Evolutionary conservation across 139 green algal species (phyloP), one percentile per base, ranked within the genome.

Genomic region (Coelastrella sp.): DNA sequence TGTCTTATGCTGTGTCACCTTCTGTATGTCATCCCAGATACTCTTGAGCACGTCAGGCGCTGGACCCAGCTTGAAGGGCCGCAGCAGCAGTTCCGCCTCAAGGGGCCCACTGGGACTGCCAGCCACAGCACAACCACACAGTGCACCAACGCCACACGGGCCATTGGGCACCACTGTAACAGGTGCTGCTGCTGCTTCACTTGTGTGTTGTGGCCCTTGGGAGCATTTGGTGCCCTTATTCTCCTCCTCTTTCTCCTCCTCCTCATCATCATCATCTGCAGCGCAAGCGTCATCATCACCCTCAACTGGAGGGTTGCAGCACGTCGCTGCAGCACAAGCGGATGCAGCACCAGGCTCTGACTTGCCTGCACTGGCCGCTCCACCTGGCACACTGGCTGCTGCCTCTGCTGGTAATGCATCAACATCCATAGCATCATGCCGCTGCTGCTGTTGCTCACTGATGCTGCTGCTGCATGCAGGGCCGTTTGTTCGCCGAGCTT

Each of bases 21-120:
- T 68, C 7, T 56, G 35, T 58, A 88, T 81, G 22, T 88, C 58
- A n/a, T 70, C 10, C 84, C 84, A 88, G 35, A 81, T 12, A 8
- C 6, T 15, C 49, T 88, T 66, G 7, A 88, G 68, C 84, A 8
- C 19, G 68, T 88, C 84, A n/a, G 84, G 84, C 22, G 15, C 15
- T 22, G 84, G 84, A 19, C 84, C 84, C 49, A 80, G 68, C 84
- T 75, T 88, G 84, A 72, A 80, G 22, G 84, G 84, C 10, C 49
- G 84, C 84, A 88, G 84, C 84, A 81, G 20, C 84, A 88, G 68
- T 57, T 88, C 84, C 57, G 27, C 24, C 82, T 78, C 65, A 78
- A 65, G 82, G 8, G 82, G 63, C 49, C 15, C 24, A 56, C 35
- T n/a, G 6, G 65, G 82, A 56, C 61, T 78, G 35, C 84, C 84